These are phyloP conservation scores for Periconia sp. DNA, from an alignment of 2,329 filamentous ascomycete species.

Conservation along the genomic window DNA sequence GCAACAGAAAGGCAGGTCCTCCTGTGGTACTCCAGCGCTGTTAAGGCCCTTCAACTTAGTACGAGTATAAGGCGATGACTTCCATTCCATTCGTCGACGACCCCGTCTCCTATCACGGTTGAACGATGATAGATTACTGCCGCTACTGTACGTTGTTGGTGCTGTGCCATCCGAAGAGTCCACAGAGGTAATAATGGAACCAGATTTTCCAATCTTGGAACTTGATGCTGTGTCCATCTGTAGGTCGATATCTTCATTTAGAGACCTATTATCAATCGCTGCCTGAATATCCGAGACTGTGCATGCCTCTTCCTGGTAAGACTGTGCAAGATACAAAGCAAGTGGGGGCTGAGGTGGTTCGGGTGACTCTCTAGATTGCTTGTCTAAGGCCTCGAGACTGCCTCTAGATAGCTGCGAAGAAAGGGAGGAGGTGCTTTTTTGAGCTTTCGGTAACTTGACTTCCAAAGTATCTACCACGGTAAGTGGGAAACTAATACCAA, in stretches of 20 bases:
- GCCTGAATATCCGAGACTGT: constrained; percentile 31
- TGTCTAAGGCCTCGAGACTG: constrained; percentile 33
- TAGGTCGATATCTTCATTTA: constrained; percentile 22
- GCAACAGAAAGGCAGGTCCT: constrained; percentile 39
- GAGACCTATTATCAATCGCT: constrained; percentile 27
- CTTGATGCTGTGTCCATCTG: constrained; percentile 27
- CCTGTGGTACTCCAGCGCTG: constrained; percentile 28
- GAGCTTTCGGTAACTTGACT: constrained; percentile 1
- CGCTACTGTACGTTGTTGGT: constrained; percentile 35
- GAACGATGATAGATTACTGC: constrained; percentile 39
- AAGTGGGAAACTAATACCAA: not conserved
- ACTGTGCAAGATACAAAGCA: constrained; percentile 37
- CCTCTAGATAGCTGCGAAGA: constrained; percentile 29
- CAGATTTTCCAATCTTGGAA: constrained; percentile 20
- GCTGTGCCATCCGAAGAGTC: constrained; percentile 37
- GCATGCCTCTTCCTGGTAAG: constrained; percentile 37
- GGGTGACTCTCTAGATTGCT: constrained; percentile 17
- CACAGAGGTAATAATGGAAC: constrained; percentile 34
- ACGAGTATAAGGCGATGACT: constrained; percentile 30
- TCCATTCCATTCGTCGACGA: constrained; percentile 39
- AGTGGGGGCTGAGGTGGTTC: constrained; percentile 34
- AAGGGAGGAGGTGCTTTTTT: constrained; percentile 12
- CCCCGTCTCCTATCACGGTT: constrained; percentile 36
- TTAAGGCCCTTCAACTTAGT: constrained; percentile 33
- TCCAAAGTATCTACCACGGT: constrained; percentile 11